Base-by-base conservation (phyloP, 1,139 yeast species). In the Pichia sp. region DNA sequence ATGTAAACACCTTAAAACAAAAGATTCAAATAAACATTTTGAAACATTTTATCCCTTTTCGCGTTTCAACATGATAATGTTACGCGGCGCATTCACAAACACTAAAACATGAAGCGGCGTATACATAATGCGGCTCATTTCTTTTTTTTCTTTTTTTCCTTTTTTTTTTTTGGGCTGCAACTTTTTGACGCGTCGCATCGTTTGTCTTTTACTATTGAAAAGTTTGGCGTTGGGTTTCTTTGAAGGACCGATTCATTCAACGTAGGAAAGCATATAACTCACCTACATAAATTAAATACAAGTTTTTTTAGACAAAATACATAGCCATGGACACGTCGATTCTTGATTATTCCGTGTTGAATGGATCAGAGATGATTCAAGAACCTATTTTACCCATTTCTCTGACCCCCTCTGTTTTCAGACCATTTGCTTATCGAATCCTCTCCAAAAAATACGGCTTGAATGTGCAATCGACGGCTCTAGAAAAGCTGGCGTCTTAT, bases 381-480 rank as follows among this genome's bases (percentile, higher is more conserved):
- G 26, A 56, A 27, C 66, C 68, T 4, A 60, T 66, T 3, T 70
- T 88, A 27, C 96, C 97, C 0, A 81, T 85, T 3, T 73, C 75
- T 49, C 74, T 90, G 4, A 85, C 79, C 47, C 87, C 95, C 0
- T 76, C 92, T 0, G 85, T 86, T 59, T 69, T 92, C 36, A 73
- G 98, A 41, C 98, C 98, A 0, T 68, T 90, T 41, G 97, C 97
- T 0, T 92, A 90, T 62, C 71, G 98, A 39, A 76, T 90, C 2
- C 64, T 92, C 26, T 86, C 97, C 3, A 92, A 88, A 64, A 92
- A 92, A 59, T 92, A 88, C 62, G 97, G 97, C 0, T 72, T 92
- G 29, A 90, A 90, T 60, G 76, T 92, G 51, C 88, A 92, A 57
- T 81, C 96, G 0, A 83, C 85, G 50, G 97, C 97, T 0, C 69